Evolutionary conservation across 2,329 filamentous ascomycete species (phyloP), one percentile per base, ranked within the genome.

Genomic region (Sclerotinia trifoliorum): DNA sequence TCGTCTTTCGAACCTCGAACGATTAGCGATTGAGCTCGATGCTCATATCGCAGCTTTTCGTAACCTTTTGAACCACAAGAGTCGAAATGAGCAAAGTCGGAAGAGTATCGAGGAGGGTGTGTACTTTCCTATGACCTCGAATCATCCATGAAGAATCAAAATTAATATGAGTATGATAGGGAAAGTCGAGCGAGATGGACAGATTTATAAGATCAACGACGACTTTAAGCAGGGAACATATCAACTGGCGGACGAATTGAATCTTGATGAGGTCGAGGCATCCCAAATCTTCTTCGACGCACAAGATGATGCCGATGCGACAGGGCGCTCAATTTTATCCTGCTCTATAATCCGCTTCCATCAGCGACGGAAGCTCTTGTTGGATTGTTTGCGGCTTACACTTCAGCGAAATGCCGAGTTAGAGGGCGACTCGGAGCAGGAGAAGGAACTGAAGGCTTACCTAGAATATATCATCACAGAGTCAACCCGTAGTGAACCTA

Each of bases 331-430:
- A 3, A 84, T 92, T 69, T 84, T 93, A 66, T 89, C 94, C 77
- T 90, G 90, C 73, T 91, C 91, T 69, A 86, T 97, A 72, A 91
- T 98, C 75, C 88, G 89, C 72, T 97, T 96, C 79, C 94, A 99
- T 79, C 89, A 94, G 74, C 88, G 92, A 73, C 88, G 94, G 72
- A 90, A 91, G 75, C 93, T 90, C 75, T 81, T 96, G 54, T 86
- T 98, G 46, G 92, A 97, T 78, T 93, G 90, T 74, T 82, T 97
- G 74, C 90, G 94, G 65, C 83, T 97, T 42, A 84, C 96, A 67
- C 83, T 97, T 69, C 87, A 91, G 75, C 83, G 92, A 26, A 72
- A 74, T 19, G 71, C 70, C 39, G 73, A 78, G 65, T 65, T 73
- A 15, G 73, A 76, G 65, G 57, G 67, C 42, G 71, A 73, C 65